Evolutionary conservation across 2,329 filamentous ascomycete species (phyloP), one percentile per base, ranked within the genome.

Genomic region (Rhytidhysteron rufulum): DNA sequence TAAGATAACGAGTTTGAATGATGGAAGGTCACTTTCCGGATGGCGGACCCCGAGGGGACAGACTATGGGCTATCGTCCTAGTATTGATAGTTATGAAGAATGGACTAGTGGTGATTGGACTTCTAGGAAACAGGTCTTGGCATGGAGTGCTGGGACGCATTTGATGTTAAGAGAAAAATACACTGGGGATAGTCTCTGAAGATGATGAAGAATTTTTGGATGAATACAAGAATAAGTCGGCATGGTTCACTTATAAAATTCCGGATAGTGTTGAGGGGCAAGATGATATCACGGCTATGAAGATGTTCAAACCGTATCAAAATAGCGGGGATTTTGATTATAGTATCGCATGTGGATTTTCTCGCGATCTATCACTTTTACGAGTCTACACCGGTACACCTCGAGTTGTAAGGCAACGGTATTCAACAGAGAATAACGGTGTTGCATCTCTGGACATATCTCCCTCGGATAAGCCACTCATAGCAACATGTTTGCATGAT

Each of bases 51-150:
- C 59, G 39, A 68, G 53, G 45, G 68, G 69, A 1, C 72, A 70
- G 65, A 82, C 68, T 40, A 76, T 82, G 53, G 79, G 79, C 3
- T 83, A 80, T 48, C 73, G 72, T 18, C 79, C 80, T 15, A 68
- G 70, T 31, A 70, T 82, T 34, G 76, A 80, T 51, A 77, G 75
- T 41, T 79, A 79, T 49, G 77, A 80, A 49, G 60, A 66, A n/a
- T 71, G 69, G 63, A 68, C 63, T 31, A 68, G 67, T 3, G 59
- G 60, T 8, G 39, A 44, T 2, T 62, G 60, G 41, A 58, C 61
- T 34, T 65, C 74, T 34, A 67, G 75, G 47, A 72, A 69, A 50
- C 79, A 83, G 52, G 71, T 78, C 0, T 56, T 84, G 6, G 76
- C 72, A 3, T 82, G 78, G 72, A 79, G 79, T 38, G 79, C 79